These are phyloP conservation scores for Dothistroma septosporum DNA, from an alignment of 2,329 filamentous ascomycete genomes.

Conservation along the genomic window DNA sequence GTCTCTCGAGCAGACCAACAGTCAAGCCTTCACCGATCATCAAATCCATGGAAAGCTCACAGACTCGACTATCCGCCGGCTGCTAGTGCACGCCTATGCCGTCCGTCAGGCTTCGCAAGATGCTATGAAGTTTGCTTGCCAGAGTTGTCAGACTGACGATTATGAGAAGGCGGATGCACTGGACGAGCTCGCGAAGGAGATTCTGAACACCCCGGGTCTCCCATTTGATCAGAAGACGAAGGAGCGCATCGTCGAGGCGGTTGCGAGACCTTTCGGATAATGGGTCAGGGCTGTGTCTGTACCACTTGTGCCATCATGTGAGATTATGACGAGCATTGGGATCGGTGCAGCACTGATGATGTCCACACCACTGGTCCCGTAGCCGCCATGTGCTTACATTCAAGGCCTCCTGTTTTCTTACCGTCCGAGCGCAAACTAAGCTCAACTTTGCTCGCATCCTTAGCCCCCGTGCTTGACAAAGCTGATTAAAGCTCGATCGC, in stretches of 20 bases:
- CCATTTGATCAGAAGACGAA: not conserved
- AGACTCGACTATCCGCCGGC: not conserved
- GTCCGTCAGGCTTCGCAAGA: not conserved
- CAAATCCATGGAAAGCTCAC: constrained; percentile 1
- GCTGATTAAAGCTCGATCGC: too few species aligned
- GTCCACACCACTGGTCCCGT: too few species aligned
- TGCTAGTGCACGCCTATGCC: not conserved
- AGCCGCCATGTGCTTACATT: too few species aligned
- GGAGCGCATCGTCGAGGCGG: not conserved
- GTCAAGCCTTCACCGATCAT: not conserved
- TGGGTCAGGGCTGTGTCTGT: not conserved
- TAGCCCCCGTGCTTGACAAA: too few species aligned
- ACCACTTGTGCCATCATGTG: not conserved
- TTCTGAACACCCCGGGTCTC: not conserved
- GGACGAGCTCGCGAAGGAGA: not conserved
- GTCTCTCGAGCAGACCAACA: not conserved
- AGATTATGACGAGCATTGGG: too few species aligned
- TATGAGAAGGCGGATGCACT: not conserved
- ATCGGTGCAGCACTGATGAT: too few species aligned
- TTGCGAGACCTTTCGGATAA: not conserved
- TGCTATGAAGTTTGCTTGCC: not conserved
- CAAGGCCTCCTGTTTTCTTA: too few species aligned
- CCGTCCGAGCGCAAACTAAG: too few species aligned
- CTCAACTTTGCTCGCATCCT: too few species aligned
- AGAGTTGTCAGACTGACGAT: not conserved